Evolutionary conservation across 768 basidiomycete genomes (phyloP), one percentile per base, ranked within the genome.

Genomic region (Collybia nuda): DNA sequence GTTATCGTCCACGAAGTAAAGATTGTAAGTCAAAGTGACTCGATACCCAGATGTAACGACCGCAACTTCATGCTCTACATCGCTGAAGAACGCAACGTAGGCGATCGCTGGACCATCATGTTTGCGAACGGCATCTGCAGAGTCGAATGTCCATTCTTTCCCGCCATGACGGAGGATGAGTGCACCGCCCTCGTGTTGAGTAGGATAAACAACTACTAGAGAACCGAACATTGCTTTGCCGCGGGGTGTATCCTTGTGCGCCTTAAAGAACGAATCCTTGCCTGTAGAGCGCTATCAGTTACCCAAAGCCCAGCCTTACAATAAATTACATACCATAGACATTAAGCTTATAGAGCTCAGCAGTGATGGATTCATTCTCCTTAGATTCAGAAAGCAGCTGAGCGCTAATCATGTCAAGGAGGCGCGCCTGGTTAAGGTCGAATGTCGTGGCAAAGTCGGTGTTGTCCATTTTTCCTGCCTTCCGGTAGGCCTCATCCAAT

Each of bases 191-290:
- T 75, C 63, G 53, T 81, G 73, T 0, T 55, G 18, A 0, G 74
- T 74, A 14, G 80, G 80, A 44, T 79, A 70, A n/a, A 77, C 68
- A 28, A 81, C 54, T 1, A 81, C 73, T 7, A 84, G 68, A 1
- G 80, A 80, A 1, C 76, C 80, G 32, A 83, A 74, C 72, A 81
- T 80, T 22, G 57, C 55, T 6, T 66, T 63, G 6, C 63, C 57
- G 6, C 73, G 71, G 5, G 76, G 77, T 0, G 79, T 79, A 50
- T 80, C 81, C 37, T 72, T 67, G 54, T 80, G 80, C 0, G 73
- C 36, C 54, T 78, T 78, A 68, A 80, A 81, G 57, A 77, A 80
- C 0, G 70, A 70, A 8, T 66, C 78, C 40, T 68, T 56, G 1
- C 67, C 76, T 77, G 44, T n/a, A 45, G 6, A 21, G 5, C 22